Evolutionary conservation across 2,329 filamentous ascomycete species (phyloP), one percentile per base, ranked within the genome.

Genomic region (Trichoderma pleuroti): DNA sequence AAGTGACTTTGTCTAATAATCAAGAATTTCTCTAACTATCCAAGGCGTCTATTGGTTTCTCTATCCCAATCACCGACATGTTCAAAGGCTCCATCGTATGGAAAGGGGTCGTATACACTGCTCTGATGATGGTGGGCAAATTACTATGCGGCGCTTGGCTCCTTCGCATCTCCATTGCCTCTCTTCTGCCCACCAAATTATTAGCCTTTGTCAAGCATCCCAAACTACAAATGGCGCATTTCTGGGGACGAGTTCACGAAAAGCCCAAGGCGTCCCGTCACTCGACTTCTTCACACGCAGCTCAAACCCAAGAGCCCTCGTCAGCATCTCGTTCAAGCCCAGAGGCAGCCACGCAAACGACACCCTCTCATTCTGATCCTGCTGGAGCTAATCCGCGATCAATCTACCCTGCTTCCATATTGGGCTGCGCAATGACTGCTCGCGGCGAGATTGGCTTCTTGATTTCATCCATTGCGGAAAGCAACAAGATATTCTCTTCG

Each of bases 41-140:
- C 1, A 32, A 68, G 65, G 54, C 86, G 1, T 88, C 86, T 0
- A 91, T 95, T 42, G 92, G 92, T 0, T 94, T 95, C 76, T 90
- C 92, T 0, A 92, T 96, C 1, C 92, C 92, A 0, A 90, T 95
- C 34, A 87, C 86, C 0, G 81, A 87, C 7, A 89, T 96, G 84
- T 95, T 94, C 74, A 77, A 78, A 0, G 87, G 87, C 0, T 76
- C 81, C 0, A 84, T 92, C 0, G 80, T 94, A 2, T 96, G 92
- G 92, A 87, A 88, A 12, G 92, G 92, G 0, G 72, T 94, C 0
- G 84, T 94, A 1, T 96, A 94, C 75, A 84, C 90, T 0, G 73
- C 90, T 0, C 80, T 96, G 4, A 96, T 96, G 92, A 76, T 84
- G 1, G 64, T 92, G 2, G 85, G 81, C 4, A 92, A 92, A 75